A percentile compares a stretch with the other conserved stretches of the same genome.
phyloP scores from a whole-genome alignment of 352 stramenopile genomes.

The Pythium oligandrum region DNA sequence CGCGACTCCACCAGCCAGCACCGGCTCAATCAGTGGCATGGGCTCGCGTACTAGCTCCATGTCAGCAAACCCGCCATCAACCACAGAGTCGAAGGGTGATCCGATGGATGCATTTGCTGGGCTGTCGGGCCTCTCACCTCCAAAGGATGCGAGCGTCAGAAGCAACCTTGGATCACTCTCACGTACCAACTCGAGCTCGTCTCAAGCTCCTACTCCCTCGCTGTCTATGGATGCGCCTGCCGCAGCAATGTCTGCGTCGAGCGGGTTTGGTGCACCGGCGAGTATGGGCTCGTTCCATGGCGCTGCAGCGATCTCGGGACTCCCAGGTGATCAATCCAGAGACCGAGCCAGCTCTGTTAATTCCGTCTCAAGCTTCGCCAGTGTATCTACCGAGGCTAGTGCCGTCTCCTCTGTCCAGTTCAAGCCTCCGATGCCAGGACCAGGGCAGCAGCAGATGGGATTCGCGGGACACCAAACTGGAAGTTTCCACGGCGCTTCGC shows the following conservation, averaged over 20 bases:
- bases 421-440: no score
- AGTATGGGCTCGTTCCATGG: no score
- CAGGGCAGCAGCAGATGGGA: no score
- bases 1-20: not conserved
- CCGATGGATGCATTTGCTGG: constrained; percentile 60
- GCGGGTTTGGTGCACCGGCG: no score
- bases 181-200: constrained; percentile 3
- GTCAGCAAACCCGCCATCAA: not conserved
- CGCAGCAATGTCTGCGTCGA: no score
- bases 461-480: constrained; percentile 2
- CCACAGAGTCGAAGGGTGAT: constrained; percentile 11
- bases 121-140: constrained; percentile 16
- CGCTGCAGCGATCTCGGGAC: no score
- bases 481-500: constrained; percentile 15
- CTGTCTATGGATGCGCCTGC: no score
- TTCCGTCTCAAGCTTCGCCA: constrained; percentile 18
- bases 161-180: constrained; percentile 7
- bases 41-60: constrained; percentile 14
- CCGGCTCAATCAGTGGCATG: not conserved
- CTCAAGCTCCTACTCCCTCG: not conserved
- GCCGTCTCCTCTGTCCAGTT: not conserved
- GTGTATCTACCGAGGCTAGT: constrained; percentile 13
- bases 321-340: constrained; percentile 3
- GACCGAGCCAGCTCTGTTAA: constrained; percentile 14
- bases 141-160: constrained; percentile 23